These are phyloP conservation scores for Amaranthus cruentus DNA, from an alignment of 148 eudicot genomes.

Conservation along the genomic window DNA sequence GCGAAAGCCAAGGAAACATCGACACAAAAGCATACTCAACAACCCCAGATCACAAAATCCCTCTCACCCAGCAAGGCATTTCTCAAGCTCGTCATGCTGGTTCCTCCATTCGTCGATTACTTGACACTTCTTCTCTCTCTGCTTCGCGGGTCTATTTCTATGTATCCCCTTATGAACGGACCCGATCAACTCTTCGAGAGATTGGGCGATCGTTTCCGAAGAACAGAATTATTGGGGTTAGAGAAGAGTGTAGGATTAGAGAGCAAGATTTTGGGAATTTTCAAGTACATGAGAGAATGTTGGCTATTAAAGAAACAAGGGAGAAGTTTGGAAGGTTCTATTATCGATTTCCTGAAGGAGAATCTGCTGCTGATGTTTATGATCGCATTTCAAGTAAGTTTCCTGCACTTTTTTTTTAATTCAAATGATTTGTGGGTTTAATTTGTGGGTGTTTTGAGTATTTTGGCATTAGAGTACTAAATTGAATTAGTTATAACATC, in stretches of 20 bases:
- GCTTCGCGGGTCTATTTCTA: constrained; percentile 71
- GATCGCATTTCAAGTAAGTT: constrained; percentile 84
- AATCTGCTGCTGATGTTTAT: constrained; percentile 90
- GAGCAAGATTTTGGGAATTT: constrained; percentile 97
- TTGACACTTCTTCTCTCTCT: constrained; percentile 23
- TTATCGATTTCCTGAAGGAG: constrained; percentile 90
- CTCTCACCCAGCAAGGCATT: constrained; percentile 48
- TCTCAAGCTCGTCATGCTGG: constrained; percentile 54
- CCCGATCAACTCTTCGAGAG: constrained; percentile 66
- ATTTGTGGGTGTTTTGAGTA: background rate
- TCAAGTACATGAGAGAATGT: constrained; percentile 69
- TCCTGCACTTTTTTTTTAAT: background rate
- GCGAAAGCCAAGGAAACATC: constrained; percentile 70
- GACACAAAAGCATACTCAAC: constrained; percentile 50
- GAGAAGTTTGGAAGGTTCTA: constrained; percentile 76
- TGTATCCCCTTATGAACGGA: constrained; percentile 74
- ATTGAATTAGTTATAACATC: too few relatives aligned
- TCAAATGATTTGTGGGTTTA: background rate
- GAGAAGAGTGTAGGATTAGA: constrained; percentile 81
- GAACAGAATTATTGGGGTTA: constrained; percentile 52
- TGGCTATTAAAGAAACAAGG: constrained; percentile 50
- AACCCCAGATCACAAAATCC: constrained; percentile 66
- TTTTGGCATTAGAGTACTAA: too few relatives aligned
- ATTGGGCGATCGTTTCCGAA: constrained; percentile 63
- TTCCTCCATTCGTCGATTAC: constrained; percentile 34